These are phyloP conservation scores for Taphrina confusa DNA, from an alignment of 1,139 yeast genomes.

Conservation along the genomic window DNA sequence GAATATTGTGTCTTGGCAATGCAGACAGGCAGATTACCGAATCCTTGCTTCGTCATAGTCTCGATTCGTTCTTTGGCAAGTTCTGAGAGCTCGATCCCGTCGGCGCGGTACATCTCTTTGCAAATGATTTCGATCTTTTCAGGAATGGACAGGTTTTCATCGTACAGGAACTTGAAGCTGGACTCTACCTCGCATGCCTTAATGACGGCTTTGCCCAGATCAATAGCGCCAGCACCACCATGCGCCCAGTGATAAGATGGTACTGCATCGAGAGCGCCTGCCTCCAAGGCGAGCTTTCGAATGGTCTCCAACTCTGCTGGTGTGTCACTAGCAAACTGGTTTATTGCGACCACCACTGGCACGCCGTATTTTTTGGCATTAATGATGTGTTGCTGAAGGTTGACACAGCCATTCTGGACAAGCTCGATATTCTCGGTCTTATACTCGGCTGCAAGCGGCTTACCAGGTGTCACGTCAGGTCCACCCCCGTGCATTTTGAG, in stretches of 20 bases:
- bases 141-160: slow-evolving; percentile 69
- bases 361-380: slow-evolving; percentile 85
- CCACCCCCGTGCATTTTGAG: slow-evolving; percentile 98
- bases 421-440: slow-evolving; percentile 82
- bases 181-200: slow-evolving; percentile 62
- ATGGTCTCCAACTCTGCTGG: slow-evolving; percentile 81
- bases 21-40: slow-evolving; percentile 89
- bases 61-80: slow-evolving; percentile 83
- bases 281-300: slow-evolving; percentile 77
- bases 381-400: slow-evolving; percentile 85
- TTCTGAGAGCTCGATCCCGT: slow-evolving; percentile 79
- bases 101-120: slow-evolving; percentile 91
- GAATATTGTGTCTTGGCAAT: slow-evolving; percentile 98
- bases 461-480: slow-evolving; percentile 95
- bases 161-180: slow-evolving; percentile 69
- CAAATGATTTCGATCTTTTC: slow-evolving; percentile 83
- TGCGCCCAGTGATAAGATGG: slow-evolving; percentile 97
- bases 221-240: slow-evolving; percentile 94
- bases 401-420: slow-evolving; percentile 79
- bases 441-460: slow-evolving; percentile 83
- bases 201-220: slow-evolving; percentile 81
- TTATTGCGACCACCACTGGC: slow-evolving; percentile 95
- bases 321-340: slow-evolving; percentile 84
- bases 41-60: slow-evolving; percentile 84
- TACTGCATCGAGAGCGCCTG: slow-evolving; percentile 95